Evolutionary conservation across 2,329 filamentous ascomycete genomes (phyloP).

Genomic region (Epichloe elymi): DNA sequence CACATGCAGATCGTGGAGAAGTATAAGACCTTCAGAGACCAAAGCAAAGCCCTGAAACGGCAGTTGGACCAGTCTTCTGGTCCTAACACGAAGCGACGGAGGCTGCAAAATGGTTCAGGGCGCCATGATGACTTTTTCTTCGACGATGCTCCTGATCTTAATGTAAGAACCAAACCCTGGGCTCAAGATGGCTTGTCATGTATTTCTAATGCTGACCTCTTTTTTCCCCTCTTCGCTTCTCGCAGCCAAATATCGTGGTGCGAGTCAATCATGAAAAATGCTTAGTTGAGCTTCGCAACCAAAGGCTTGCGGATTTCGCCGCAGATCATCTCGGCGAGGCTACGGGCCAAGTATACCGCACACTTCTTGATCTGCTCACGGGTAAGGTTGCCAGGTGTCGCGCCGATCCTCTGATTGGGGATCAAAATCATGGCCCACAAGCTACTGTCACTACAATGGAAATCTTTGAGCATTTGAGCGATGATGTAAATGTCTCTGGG

Average conservation of each 20-base stretch:
- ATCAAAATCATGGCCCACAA: conserved; percentile 17
- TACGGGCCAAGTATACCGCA: conserved; percentile 67
- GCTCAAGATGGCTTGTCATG: background rate
- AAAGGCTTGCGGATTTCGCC: conserved; percentile 60
- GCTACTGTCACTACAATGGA: conserved; percentile 38
- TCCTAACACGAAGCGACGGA: conserved; percentile 36
- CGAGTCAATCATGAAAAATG: conserved; percentile 79
- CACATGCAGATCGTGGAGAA: conserved; percentile 40
- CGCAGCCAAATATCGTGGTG: conserved; percentile 59
- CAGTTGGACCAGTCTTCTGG: conserved; percentile 32
- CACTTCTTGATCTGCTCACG: conserved; percentile 59
- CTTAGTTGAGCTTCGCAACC: conserved; percentile 67
- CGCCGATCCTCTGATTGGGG: conserved; percentile 32
- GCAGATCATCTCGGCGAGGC: conserved; percentile 56
- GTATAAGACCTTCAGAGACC: conserved; percentile 39
- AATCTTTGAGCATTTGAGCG: conserved; percentile 40
- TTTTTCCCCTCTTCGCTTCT: background rate
- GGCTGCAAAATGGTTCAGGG: conserved; percentile 34
- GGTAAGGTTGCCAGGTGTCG: conserved; percentile 55
- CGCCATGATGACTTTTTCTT: conserved; percentile 12
- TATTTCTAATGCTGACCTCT: background rate
- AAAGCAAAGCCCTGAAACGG: conserved; percentile 37
- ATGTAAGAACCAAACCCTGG: conserved; percentile 29
- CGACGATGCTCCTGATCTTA: conserved; percentile 33
- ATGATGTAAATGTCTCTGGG: conserved; percentile 36